These are phyloP conservation scores for Penicillium brevicompactum DNA, from an alignment of 2,329 filamentous ascomycete genomes.

Conservation along the genomic window DNA sequence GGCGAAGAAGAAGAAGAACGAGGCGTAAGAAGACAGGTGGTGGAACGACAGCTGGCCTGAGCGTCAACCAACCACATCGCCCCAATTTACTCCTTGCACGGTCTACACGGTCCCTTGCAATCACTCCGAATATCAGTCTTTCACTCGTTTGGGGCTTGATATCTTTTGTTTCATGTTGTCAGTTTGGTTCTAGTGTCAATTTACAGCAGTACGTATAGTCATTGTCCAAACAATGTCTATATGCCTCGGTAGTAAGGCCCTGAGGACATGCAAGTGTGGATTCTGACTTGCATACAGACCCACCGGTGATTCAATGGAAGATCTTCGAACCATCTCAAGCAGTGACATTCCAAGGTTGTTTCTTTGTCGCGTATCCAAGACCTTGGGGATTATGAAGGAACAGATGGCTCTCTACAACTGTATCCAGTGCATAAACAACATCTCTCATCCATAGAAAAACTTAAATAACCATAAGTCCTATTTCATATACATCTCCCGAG, in stretches of 20 bases:
- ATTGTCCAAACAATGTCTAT: neutral
- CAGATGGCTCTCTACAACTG: no score
- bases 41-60: constrained; percentile 37
- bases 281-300: neutral
- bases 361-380: no score
- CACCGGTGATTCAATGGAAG: neutral
- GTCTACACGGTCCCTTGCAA: neutral
- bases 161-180: neutral
- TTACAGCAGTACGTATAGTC: neutral
- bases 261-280: neutral
- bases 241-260: neutral
- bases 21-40: constrained; percentile 14
- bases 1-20: constrained; percentile 13
- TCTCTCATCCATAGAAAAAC: no score
- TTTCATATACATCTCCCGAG: no score
- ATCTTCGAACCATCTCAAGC: neutral
- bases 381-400: no score
- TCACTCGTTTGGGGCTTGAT: neutral
- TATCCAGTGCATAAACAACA: no score
- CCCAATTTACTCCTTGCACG: constrained; percentile 1
- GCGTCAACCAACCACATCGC: constrained; percentile 24
- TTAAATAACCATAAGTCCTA: no score
- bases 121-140: neutral
- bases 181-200: no score
- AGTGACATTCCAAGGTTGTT: no score